phyloP scores from a whole-genome alignment of 2,329 filamentous ascomycete species.

The Ophiostoma australiae region DNA sequence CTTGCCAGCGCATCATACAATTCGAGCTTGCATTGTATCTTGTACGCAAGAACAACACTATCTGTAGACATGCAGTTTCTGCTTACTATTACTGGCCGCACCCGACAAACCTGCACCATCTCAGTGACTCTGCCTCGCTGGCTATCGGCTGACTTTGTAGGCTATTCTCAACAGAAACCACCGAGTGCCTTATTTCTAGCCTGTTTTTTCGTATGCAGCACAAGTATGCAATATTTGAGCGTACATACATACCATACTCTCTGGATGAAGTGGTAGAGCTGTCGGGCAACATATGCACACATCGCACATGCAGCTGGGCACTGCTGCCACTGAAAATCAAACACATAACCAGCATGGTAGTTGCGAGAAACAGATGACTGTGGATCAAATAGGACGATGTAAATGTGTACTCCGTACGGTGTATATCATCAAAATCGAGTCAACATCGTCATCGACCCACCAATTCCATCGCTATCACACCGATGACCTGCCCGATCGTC shows the following conservation, averaged over 20 bases:
- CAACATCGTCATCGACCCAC: not conserved
- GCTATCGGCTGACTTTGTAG: not conserved
- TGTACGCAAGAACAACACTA: too few species aligned
- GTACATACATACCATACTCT: not conserved
- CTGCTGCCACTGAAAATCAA: not conserved
- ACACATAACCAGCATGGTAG: not conserved
- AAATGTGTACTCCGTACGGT: too few species aligned
- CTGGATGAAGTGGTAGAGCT: not conserved
- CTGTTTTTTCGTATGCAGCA: not conserved
- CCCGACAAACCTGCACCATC: not conserved
- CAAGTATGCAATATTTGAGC: not conserved
- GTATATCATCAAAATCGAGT: not conserved
- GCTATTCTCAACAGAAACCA: not conserved
- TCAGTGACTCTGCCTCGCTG: not conserved
- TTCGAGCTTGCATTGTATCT: too few species aligned
- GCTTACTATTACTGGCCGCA: not conserved
- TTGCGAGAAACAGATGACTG: not conserved
- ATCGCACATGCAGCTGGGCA: not conserved
- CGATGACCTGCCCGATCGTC: not conserved
- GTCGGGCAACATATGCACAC: not conserved
- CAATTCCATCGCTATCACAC: not conserved
- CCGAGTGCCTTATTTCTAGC: not conserved
- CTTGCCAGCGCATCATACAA: not conserved
- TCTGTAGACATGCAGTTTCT: too few species aligned
- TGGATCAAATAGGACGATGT: not conserved